phyloP scores from a whole-genome alignment of 1,284 basidiomycete genomes.

The Sanguinoderma infundibulare region DNA sequence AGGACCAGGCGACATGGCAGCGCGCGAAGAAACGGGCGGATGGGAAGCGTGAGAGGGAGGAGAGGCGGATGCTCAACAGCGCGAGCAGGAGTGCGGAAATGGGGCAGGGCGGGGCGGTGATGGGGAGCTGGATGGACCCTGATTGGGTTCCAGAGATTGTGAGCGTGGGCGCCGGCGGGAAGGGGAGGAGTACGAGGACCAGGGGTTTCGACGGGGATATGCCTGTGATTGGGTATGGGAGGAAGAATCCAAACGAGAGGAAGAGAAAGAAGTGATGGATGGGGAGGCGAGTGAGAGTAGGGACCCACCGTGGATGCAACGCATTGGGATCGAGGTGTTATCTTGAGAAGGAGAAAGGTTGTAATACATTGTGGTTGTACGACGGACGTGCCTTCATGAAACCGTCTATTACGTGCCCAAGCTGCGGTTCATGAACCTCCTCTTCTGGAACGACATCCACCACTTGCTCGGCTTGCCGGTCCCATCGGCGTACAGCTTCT shows the following conservation, averaged over 20 bases:
- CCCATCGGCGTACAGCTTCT: conserved; percentile 87
- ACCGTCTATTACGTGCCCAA: conserved; percentile 56
- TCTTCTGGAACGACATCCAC: conserved; percentile 99
- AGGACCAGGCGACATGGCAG: conserved; percentile 89
- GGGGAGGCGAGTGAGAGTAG: background rate
- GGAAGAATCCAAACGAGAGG: conserved; percentile 86
- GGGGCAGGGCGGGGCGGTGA: conserved; percentile 51
- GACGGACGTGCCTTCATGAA: conserved; percentile 21
- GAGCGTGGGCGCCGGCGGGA: conserved; percentile 73
- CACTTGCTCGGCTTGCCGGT: conserved; percentile 95
- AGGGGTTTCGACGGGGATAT: conserved; percentile 65
- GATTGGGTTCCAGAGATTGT: conserved; percentile 93
- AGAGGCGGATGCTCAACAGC: conserved; percentile 72
- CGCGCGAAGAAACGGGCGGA: conserved; percentile 80
- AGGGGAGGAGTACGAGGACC: conserved; percentile 62
- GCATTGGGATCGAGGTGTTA: conserved; percentile 11
- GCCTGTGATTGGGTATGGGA: conserved; percentile 84
- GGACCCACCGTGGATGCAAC: background rate
- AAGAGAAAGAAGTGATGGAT: conserved; percentile 56
- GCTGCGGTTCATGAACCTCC: conserved; percentile 93
- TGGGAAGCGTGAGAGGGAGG: conserved; percentile 76
- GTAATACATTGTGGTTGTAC: conserved; percentile 34
- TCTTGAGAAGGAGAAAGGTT: conserved; percentile 25
- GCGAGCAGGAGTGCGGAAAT: conserved; percentile 57
- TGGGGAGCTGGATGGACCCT: conserved; percentile 93